These are phyloP conservation scores for Nitzschia sp. DNA, from an alignment of 108 stramenopile genomes.

Conservation along the genomic window DNA sequence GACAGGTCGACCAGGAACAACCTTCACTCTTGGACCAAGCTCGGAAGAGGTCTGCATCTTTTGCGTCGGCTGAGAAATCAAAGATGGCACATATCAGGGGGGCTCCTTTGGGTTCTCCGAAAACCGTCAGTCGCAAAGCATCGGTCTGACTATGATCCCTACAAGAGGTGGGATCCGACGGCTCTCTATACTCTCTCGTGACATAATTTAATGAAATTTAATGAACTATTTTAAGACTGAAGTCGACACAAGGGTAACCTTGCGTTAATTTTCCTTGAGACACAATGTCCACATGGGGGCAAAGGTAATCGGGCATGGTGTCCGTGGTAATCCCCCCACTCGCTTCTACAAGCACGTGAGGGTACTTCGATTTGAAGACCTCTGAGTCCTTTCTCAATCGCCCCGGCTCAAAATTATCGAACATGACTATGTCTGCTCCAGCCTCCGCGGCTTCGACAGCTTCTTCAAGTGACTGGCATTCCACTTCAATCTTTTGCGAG, in stretches of 20 bases:
- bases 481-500: slow-evolving; percentile 98
- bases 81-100: background rate
- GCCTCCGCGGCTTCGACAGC: slow-evolving; percentile 91
- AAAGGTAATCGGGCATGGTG: slow-evolving; percentile 85
- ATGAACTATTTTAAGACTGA: slow-evolving; percentile 87
- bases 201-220: no score
- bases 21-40: slow-evolving; percentile 58
- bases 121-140: background rate
- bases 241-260: slow-evolving; percentile 96
- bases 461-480: slow-evolving; percentile 87
- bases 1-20: slow-evolving; percentile 50
- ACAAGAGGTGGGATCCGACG: no score
- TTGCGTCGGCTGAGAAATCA: slow-evolving; percentile 21
- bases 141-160: no score
- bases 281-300: slow-evolving; percentile 92
- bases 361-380: slow-evolving; percentile 82
- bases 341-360: slow-evolving; percentile 93
- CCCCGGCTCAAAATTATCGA: slow-evolving; percentile 95
- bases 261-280: slow-evolving; percentile 98
- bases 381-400: slow-evolving; percentile 77
- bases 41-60: slow-evolving; percentile 41
- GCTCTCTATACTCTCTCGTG: no score
- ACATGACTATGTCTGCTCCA: slow-evolving; percentile 95
- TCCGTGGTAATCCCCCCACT: slow-evolving; percentile 97
- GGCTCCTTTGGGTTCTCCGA: background rate